Base-by-base conservation (phyloP, 306 rosid genomes). In the Notholithocarpus densiflorus region DNA sequence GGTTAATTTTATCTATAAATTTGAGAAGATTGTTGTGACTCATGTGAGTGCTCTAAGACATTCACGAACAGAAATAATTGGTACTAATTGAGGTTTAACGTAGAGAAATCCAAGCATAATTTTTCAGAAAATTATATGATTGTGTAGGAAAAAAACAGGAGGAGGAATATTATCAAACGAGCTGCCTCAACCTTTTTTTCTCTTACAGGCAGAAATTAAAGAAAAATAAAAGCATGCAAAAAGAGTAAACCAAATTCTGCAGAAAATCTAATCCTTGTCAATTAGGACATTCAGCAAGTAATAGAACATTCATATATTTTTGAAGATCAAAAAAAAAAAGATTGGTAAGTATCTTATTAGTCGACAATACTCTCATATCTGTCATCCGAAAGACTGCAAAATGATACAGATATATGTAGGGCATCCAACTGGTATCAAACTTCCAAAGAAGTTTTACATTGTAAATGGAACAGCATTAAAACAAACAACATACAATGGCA, bases 401-500 rank as follows among this genome's bases (percentile, higher is more conserved):
- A 68, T 29, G 27, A 68, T 66, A 17, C 45, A 51, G 65, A 34
- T 21, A 19, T 19, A 66, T 8, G 48, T 13, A 8, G 64, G 18
- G 6, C 14, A 78, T 29, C 57, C 13, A 60, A 59, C 26, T 32
- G 62, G 68, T 57, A 69, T 27, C 59, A 43, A 71, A 75, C 23
- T 55, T 56, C 20, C 54, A 56, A n/a, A 62, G 32, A 54, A 62
- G 51, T 2, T 71, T 32, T 75, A 65, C 20, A 60, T 62, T 14
- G 56, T 18, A 61, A 11, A 15, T 15, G 66, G 17, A 31, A 15
- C 45, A 73, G 60, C 60, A 54, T 27, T 24, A 34, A 27, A 80
- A 82, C 19, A 9, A 56, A 48, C 77, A 71, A 81, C 53, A 72
- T 23, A 32, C 52, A 34, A 66, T 66, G 24, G n/a, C 20, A 34